Conservation (phyloP, 1,284 basidiomycete species). For the Heterobasidion occidentale region DNA sequence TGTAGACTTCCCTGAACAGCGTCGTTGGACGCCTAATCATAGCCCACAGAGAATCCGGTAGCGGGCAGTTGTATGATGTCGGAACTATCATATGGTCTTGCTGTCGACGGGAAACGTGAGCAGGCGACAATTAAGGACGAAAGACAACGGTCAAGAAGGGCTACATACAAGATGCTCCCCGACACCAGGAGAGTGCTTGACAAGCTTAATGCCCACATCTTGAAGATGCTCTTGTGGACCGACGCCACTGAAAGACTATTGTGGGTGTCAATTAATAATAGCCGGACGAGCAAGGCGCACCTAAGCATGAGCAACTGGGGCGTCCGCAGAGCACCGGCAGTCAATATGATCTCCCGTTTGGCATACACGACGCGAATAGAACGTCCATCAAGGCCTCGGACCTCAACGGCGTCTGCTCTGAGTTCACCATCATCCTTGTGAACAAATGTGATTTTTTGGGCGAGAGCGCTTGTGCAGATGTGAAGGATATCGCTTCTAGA, state of each 20-base stretch:
- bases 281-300: neutral
- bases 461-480: neutral
- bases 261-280: too few relatives aligned
- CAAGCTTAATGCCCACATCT: neutral
- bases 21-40: slow-evolving; percentile 5
- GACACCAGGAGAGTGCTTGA: slow-evolving; percentile 1
- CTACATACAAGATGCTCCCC: slow-evolving; percentile 3
- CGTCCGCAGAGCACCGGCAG: neutral
- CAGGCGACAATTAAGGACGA: too few relatives aligned
- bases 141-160: too few relatives aligned
- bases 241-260: neutral
- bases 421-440: neutral
- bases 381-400: neutral
- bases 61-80: slow-evolving; percentile 2
- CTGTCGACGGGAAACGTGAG: neutral
- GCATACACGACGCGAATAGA: neutral
- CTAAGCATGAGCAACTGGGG: slow-evolving; percentile 3
- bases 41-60: slow-evolving; percentile 1
- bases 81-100: slow-evolving; percentile 3
- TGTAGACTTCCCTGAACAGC: slow-evolving; percentile 7
- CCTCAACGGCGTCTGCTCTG: neutral
- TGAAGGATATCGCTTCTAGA: neutral
- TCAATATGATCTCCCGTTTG: neutral
- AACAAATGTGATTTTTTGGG: neutral
- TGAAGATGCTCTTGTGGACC: slow-evolving; percentile 1